Base-by-base conservation (phyloP, 2,329 filamentous ascomycete genomes). In the Ceratocystis huliohia region DNA sequence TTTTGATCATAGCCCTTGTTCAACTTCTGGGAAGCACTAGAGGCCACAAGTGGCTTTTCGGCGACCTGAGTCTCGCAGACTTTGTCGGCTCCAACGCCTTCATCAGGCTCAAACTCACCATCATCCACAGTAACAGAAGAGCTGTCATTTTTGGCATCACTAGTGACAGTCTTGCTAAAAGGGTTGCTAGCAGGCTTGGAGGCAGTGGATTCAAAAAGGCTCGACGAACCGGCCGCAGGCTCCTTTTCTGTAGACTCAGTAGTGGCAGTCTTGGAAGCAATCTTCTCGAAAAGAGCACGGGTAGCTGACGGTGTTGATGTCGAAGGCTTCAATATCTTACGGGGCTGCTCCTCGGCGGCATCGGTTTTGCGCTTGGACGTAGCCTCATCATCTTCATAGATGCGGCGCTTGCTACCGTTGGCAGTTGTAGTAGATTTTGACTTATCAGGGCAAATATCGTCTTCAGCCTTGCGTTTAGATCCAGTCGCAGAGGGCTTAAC, bases 141-240 rank as follows among this genome's bases (percentile, higher is more conserved):
- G 48, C 10, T 53, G 48, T 81, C 79, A 10, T 76, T 74, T 0
- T 79, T 79, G 69, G 82, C 84, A 63, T 79, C 82, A 72, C 81
- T 82, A 50, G 78, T 76, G 15, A 81, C 82, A 70, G 86, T 77
- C 70, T 85, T 81, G 28, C 79, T 80, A 71, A 87, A 87, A 63
- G 85, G 84, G 71, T 86, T 85, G 59, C 74, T 70, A 17, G 73
- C 69, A 5, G 75, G 69, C 71, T 77, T 76, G 25, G 74, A 68
- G 28, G 74, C 17, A 15, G 37, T 70, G 0, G 73, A 72, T 8
- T 77, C 76, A 1, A 72, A 72, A 66, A 70, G 74, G 6, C 73
- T 65, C 66, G 76, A 77, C 5, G 37, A 41, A 41, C 74, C 25
- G 7, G 74, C 70, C 15, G 70, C 66, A 45, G 70, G 68, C 44